These are phyloP conservation scores for Fusarium illudens DNA, from an alignment of 2,329 filamentous ascomycete genomes.

Conservation along the genomic window DNA sequence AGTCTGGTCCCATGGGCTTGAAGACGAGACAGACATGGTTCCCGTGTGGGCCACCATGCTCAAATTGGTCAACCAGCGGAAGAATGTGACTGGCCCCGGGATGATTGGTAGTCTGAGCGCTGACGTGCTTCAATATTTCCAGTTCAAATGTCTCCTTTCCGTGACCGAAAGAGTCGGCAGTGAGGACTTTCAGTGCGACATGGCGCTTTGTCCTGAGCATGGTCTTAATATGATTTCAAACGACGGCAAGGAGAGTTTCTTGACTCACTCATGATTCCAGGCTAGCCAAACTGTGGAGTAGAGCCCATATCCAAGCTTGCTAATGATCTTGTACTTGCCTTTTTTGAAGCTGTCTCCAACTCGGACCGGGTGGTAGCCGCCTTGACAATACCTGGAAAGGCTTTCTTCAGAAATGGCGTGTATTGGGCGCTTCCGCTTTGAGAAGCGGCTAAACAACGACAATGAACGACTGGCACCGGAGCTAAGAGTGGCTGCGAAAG, in stretches of 20 bases:
- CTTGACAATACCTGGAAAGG: too few relatives aligned
- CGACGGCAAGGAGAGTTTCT: too few relatives aligned
- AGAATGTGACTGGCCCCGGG: slow-evolving; percentile 19
- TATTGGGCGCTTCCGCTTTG: too few relatives aligned
- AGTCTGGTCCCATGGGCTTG: slow-evolving; percentile 43
- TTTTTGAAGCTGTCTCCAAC: not conserved
- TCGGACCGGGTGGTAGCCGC: not conserved
- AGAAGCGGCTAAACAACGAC: too few relatives aligned
- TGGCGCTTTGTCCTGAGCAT: slow-evolving; percentile 27
- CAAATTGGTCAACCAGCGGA: slow-evolving; percentile 37
- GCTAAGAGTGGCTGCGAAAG: too few relatives aligned
- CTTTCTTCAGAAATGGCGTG: too few relatives aligned
- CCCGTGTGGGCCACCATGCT: slow-evolving; percentile 43
- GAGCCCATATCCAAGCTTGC: too few relatives aligned
- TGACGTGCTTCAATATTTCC: slow-evolving; percentile 28
- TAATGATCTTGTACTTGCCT: too few relatives aligned
- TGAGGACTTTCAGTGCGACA: slow-evolving; percentile 44
- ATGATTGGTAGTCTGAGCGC: not conserved
- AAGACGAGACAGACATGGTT: slow-evolving; percentile 44
- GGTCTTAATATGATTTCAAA: too few relatives aligned
- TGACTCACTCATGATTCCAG: too few relatives aligned
- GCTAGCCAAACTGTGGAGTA: too few relatives aligned
- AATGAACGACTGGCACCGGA: too few relatives aligned
- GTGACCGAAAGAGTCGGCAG: slow-evolving; percentile 22
- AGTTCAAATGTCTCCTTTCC: slow-evolving; percentile 28